These are phyloP conservation scores for Halteria grandinella DNA, from an alignment of 73 alveolate species.

Conservation along the genomic window DNA sequence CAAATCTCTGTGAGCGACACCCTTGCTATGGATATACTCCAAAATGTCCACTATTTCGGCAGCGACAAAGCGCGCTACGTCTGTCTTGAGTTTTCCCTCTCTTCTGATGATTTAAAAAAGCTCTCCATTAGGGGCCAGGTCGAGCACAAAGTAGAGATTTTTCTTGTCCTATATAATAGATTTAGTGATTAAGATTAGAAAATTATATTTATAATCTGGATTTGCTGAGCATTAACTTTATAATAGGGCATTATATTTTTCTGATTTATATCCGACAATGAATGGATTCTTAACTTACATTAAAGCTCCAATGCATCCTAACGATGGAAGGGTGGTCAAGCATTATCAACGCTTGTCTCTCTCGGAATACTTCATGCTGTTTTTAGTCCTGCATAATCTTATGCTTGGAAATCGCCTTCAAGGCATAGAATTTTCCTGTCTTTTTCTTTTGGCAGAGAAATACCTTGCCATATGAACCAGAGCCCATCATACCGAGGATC, in stretches of 20 bases:
- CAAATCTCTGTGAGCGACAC: slow-evolving; percentile 86
- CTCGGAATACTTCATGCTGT: slow-evolving; percentile 79
- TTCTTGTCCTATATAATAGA: slow-evolving; percentile 20
- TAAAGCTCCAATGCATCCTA: slow-evolving; percentile 75
- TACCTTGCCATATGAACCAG: slow-evolving; percentile 82
- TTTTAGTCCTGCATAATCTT: slow-evolving; percentile 46
- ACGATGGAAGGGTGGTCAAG: slow-evolving; percentile 78
- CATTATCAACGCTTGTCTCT: slow-evolving; percentile 68
- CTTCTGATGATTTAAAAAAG: slow-evolving; percentile 61
- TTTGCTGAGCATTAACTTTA: no score
- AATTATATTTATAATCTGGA: no score
- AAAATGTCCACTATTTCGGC: slow-evolving; percentile 85
- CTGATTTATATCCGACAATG: no score
- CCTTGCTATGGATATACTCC: slow-evolving; percentile 73
- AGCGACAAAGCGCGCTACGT: slow-evolving; percentile 72
- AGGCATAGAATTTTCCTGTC: slow-evolving; percentile 69
- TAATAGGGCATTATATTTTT: no score
- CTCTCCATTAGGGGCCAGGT: slow-evolving; percentile 77
- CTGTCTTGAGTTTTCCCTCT: slow-evolving; percentile 60
- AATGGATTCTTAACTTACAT: no score
- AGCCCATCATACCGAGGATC: slow-evolving; percentile 27
- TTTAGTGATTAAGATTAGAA: not conserved
- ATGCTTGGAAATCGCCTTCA: slow-evolving; percentile 66
- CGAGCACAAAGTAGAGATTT: slow-evolving; percentile 76
- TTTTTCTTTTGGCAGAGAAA: slow-evolving; percentile 59